Conservation (phyloP, 139 green algal genomes). For the Chlamydomonas sp. region DNA sequence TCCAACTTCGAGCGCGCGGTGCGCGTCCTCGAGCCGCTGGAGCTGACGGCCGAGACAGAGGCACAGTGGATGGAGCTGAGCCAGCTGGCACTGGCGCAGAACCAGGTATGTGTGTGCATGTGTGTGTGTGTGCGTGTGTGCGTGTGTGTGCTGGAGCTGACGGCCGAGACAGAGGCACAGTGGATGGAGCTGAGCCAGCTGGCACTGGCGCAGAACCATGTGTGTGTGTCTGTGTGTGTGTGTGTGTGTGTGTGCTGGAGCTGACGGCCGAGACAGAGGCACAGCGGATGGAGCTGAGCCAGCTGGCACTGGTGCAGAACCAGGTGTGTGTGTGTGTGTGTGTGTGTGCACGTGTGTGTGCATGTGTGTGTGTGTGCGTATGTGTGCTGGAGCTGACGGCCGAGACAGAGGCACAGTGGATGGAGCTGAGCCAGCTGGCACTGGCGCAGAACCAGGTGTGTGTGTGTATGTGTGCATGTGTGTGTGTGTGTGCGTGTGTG, state of each 20-base stretch:
- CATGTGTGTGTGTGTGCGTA: no score
- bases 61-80: conserved; percentile 65
- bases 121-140: conserved; percentile 39
- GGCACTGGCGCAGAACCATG: conserved; percentile 29
- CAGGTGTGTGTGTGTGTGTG: background rate
- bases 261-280: conserved; percentile 67
- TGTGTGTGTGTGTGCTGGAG: no score
- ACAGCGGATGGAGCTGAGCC: conserved; percentile 60
- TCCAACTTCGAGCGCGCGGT: conserved; percentile 46
- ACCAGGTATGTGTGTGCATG: conserved; percentile 28
- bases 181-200: conserved; percentile 55
- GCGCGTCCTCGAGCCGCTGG: conserved; percentile 56
- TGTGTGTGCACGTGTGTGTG: background rate
- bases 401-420: conserved; percentile 77
- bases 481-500: no score
- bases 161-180: conserved; percentile 68
- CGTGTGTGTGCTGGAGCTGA: conserved; percentile 65
- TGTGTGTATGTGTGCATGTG: background rate
- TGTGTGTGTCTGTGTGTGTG: no score
- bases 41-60: conserved; percentile 66
- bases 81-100: conserved; percentile 30
- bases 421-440: conserved; percentile 40
- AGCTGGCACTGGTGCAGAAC: conserved; percentile 12
- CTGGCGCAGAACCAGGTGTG: conserved; percentile 26
- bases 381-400: conserved; percentile 59